Evolutionary conservation across 2,329 filamentous ascomycete genomes (phyloP).

Genomic region (Fusarium sp.): DNA sequence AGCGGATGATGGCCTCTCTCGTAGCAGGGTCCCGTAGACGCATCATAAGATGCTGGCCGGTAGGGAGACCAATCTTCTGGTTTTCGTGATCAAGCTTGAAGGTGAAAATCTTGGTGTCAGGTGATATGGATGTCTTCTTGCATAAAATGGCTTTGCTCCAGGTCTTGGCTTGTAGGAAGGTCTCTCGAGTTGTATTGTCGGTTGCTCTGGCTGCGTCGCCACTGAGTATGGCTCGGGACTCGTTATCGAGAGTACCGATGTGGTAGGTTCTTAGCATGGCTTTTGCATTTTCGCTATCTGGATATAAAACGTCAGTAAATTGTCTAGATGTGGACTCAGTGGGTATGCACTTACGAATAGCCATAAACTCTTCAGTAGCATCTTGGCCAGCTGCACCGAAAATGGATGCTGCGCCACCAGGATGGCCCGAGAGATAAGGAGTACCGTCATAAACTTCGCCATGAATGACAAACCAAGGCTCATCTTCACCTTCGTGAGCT

Average conservation of each 20-base stretch:
- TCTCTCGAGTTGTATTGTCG: slow-evolving; percentile 58
- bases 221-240: slow-evolving; percentile 65
- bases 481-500: slow-evolving; percentile 70
- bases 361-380: slow-evolving; percentile 87
- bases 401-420: slow-evolving; percentile 88
- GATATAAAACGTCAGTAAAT: slow-evolving; percentile 39
- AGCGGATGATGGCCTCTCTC: slow-evolving; percentile 79
- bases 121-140: slow-evolving; percentile 75
- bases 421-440: slow-evolving; percentile 81
- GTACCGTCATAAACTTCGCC: slow-evolving; percentile 92
- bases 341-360: slow-evolving; percentile 75
- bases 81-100: slow-evolving; percentile 78
- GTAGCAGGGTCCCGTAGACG: slow-evolving; percentile 78
- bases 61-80: slow-evolving; percentile 80
- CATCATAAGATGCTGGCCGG: slow-evolving; percentile 89
- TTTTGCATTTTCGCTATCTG: slow-evolving; percentile 92
- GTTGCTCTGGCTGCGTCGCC: slow-evolving; percentile 50
- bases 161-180: slow-evolving; percentile 76
- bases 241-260: slow-evolving; percentile 78
- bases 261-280: slow-evolving; percentile 89
- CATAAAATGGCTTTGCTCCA: slow-evolving; percentile 81
- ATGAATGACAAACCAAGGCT: slow-evolving; percentile 89
- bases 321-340: background rate
- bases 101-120: slow-evolving; percentile 83
- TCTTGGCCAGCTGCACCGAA: slow-evolving; percentile 84